A percentile compares a stretch with the other conserved stretches of the same genome.
These are phyloP conservation scores for Lepidopterella palustris DNA, from an alignment of 495 filamentous ascomycete species.

Conservation along the genomic window DNA sequence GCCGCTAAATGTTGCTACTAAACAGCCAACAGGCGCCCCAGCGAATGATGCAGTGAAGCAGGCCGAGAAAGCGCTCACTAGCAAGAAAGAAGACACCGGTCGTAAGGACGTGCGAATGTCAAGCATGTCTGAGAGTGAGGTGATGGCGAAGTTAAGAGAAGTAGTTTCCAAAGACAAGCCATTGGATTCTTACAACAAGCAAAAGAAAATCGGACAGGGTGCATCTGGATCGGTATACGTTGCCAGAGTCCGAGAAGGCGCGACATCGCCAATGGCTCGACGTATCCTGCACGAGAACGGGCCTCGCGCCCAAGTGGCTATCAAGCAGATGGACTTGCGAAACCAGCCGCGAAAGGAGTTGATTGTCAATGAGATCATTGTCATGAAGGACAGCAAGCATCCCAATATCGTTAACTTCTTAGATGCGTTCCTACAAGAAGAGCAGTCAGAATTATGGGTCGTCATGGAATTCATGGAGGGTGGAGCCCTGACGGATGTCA, in stretches of 20 bases:
- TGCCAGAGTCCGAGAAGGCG: constrained; percentile 76
- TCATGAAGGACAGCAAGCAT: constrained; percentile 98
- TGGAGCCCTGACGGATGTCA: constrained; percentile 93
- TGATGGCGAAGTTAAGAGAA: constrained; percentile 88
- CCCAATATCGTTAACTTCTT: constrained; percentile 98
- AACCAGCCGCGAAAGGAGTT: constrained; percentile 97
- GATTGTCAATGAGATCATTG: constrained; percentile 98
- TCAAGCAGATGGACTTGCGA: constrained; percentile 98
- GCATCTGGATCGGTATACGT: constrained; percentile 98
- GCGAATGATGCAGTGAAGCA: constrained; percentile 66
- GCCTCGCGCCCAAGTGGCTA: constrained; percentile 72
- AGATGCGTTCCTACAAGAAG: constrained; percentile 91
- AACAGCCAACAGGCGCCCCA: constrained; percentile 52
- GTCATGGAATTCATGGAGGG: constrained; percentile 99
- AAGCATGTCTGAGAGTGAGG: constrained; percentile 90
- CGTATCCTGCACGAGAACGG: constrained; percentile 64
- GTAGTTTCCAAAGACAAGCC: constrained; percentile 92
- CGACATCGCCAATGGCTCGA: constrained; percentile 57
- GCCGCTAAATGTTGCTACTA: constrained; percentile 82
- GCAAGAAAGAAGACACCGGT: constrained; percentile 60
- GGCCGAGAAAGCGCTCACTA: constrained; percentile 71
- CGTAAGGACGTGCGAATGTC: constrained; percentile 95
- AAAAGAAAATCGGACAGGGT: constrained; percentile 98
- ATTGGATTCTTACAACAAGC: constrained; percentile 88
- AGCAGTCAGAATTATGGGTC: constrained; percentile 90